Percentiles rank a stretch among this genome's conserved stretches.
phyloP scores from a whole-genome alignment of 805 yeast species.

The Yarrowia deformans region DNA sequence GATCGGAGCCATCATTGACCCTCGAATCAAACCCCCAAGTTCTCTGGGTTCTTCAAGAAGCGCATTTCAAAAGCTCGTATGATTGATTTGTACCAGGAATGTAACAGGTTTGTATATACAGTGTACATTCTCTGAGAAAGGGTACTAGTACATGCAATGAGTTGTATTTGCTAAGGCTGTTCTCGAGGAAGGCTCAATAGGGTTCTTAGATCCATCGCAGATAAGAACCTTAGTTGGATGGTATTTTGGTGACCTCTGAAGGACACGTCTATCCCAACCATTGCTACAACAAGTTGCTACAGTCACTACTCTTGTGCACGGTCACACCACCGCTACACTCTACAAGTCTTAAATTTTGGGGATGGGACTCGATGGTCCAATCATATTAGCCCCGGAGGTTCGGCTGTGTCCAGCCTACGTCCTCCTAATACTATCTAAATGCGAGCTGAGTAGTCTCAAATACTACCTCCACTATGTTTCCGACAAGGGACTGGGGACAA shows the following conservation, averaged over 20 bases:
- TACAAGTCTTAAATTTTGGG: constrained; percentile 7
- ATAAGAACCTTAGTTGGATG: not conserved
- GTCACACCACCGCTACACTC: not conserved
- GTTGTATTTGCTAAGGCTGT: too few species aligned
- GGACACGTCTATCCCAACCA: too few species aligned
- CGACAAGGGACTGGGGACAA: constrained; percentile 1
- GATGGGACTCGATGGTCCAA: constrained; percentile 39
- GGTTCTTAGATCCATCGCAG: not conserved
- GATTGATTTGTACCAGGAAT: too few species aligned
- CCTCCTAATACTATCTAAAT: constrained; percentile 28
- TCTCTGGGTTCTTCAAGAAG: too few species aligned
- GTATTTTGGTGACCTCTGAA: too few species aligned
- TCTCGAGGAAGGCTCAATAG: not conserved
- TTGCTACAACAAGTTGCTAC: not conserved
- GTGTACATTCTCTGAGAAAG: too few species aligned
- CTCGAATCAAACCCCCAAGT: not conserved
- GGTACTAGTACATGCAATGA: too few species aligned
- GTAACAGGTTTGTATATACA: too few species aligned
- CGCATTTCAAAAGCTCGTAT: too few species aligned
- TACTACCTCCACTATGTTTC: not conserved
- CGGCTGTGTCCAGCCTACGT: constrained; percentile 16
- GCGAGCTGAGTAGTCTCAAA: not conserved
- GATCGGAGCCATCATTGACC: not conserved
- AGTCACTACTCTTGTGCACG: not conserved
- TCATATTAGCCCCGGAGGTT: constrained; percentile 38